Evolutionary conservation across 2,329 filamentous ascomycete species (phyloP), one percentile per base, ranked within the genome.

Genomic region (Trichoderma semiorbis): DNA sequence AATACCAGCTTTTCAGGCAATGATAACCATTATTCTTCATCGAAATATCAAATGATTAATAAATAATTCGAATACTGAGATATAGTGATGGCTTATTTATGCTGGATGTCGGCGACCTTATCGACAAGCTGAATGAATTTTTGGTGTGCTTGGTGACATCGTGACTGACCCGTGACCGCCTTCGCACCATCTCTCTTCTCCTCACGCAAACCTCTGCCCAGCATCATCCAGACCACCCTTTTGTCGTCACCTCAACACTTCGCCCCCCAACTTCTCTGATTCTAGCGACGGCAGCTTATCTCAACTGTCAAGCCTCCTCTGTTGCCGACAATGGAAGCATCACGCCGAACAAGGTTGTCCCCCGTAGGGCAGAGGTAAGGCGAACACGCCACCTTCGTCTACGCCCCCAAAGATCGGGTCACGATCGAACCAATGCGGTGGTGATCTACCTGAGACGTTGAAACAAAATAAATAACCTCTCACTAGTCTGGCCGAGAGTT

Each of bases 51-150:
- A 43, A 43, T 10, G 5, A 5, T 10, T 4, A 18, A 43, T 4
- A 18, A n/a, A n/a, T 39, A 18, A 4, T 8, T n/a, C 1, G 39
- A n/a, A 43, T 43, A 0, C 39, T n/a, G 39, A 43, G 0, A 43
- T 43, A 43, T n/a, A 1, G 5, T 43, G 3, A 5, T n/a, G 36
- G 1, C 1, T 7, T 43, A 0, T 43, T 1, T 3, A n/a, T 43
- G 16, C 16, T n/a, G 39, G 39, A 43, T 43, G 7, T 43, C 1
- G 16, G 39, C 16, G 18, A 43, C 16, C 39, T 43, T 43, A 18
- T 43, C 16, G 16, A 43, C 16, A 43, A 5, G 39, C 39, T n/a
- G 39, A 43, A 43, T 43, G 16, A n/a, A n/a, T 3, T 43, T n/a
- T n/a, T 43, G 39, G 39, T 43, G 39, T n/a, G 7, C 3, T 18